phyloP scores from a whole-genome alignment of 768 basidiomycete genomes.

The Xerocomellus intermedius region DNA sequence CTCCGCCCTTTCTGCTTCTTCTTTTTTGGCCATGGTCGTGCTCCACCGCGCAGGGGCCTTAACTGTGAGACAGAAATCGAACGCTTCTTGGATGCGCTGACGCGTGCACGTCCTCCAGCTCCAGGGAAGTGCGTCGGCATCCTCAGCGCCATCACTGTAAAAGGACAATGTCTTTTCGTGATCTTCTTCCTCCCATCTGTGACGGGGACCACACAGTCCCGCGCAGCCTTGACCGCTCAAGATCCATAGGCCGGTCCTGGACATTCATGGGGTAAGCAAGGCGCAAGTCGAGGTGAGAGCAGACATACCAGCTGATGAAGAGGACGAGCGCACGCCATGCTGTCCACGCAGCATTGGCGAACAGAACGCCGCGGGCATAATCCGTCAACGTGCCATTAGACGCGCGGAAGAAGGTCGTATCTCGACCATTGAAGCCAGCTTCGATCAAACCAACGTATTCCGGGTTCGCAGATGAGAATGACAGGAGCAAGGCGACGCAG shows the following conservation, averaged over 20 bases:
- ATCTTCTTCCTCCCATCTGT: slow-evolving; percentile 81
- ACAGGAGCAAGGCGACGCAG: slow-evolving; percentile 66
- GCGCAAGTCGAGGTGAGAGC: neutral
- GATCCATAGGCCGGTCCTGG: slow-evolving; percentile 76
- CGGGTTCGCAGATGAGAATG: slow-evolving; percentile 53
- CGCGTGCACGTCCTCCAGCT: slow-evolving; percentile 73
- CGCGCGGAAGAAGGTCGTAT: slow-evolving; percentile 70
- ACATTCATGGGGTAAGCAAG: neutral
- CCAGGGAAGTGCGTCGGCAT: slow-evolving; percentile 64
- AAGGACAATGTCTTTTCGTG: slow-evolving; percentile 56
- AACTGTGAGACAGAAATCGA: slow-evolving; percentile 71
- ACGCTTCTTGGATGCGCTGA: slow-evolving; percentile 71
- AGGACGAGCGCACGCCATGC: slow-evolving; percentile 73
- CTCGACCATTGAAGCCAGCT: slow-evolving; percentile 52
- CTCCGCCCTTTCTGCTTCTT: slow-evolving; percentile 19
- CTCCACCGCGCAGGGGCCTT: slow-evolving; percentile 38
- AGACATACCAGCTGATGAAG: slow-evolving; percentile 59
- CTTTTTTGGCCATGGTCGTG: slow-evolving; percentile 33
- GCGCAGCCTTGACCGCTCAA: slow-evolving; percentile 74
- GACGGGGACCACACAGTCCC: slow-evolving; percentile 81
- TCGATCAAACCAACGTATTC: slow-evolving; percentile 46
- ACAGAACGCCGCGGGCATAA: slow-evolving; percentile 78
- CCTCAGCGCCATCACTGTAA: slow-evolving; percentile 45
- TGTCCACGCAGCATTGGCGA: slow-evolving; percentile 80
- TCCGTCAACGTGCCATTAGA: slow-evolving; percentile 63